Base-by-base conservation (phyloP, 371 early-diverging fungal species). In the Circinella umbellata region DNA sequence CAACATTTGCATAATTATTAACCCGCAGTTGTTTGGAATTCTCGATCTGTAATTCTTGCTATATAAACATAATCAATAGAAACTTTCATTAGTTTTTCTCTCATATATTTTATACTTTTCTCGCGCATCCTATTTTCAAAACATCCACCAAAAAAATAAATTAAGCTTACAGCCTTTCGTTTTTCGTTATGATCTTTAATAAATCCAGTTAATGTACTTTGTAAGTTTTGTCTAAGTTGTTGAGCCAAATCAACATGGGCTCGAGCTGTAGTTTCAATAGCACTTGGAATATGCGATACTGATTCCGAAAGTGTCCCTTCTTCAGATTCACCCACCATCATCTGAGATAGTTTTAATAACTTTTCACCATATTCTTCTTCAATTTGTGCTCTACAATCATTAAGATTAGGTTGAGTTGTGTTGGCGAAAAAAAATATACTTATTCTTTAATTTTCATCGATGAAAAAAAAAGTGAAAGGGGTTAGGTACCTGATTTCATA, bases 181-280 rank as follows among this genome's bases (percentile, higher is more conserved):
- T 67, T 49, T 39, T 73, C 73, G 5, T 36, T 46, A 38, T 73
- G 74, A 39, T 76, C 77, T 18, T 73, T 69, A 1, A 71, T 34
- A 70, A 82, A 84, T 8, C 70, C 69, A 65, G 72, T 73, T 57
- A 84, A 69, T 38, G 85, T 79, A 53, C 55, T 63, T 62, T 82
- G 81, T 46, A 84, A 73, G 37, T 80, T 73, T 67, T 79, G 73
- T 46, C 76, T 70, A 10, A 84, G 61, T 59, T 84, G 79, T 38
- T 84, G 77, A 10, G 82, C 79, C 17, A 84, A 64, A 63, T 84
- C 85, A 35, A 84, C 66, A 67, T 84, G 85, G 38, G 85, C 82
- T 10, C 82, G 72, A 15, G 76, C 85, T 4, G 85, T 82, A 8
- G 80, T 79, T 69, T 84, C 82, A 15, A 84, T 54, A 11, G 81